A percentile compares a stretch with the other conserved stretches of the same genome.
These are phyloP conservation scores for Ogataea henricii DNA, from an alignment of 805 yeast genomes.

Conservation along the genomic window DNA sequence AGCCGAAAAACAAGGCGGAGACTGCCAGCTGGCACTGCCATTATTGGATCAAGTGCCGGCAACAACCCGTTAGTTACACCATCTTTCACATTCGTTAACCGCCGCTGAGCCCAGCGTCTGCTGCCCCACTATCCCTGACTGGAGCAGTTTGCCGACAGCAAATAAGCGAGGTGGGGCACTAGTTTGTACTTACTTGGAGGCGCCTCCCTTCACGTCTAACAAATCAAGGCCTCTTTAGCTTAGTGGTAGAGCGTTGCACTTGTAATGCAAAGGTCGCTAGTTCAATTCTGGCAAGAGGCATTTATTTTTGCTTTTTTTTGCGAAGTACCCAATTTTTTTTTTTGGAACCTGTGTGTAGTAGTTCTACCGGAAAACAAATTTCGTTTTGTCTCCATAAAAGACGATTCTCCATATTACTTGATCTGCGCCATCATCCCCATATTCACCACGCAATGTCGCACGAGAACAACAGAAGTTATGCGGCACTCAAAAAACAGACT, in stretches of 20 bases:
- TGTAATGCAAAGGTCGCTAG: slow-evolving; percentile 98
- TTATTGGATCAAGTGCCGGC: no score
- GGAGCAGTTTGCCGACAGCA: neutral
- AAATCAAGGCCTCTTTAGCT: slow-evolving; percentile 80
- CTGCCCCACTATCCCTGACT: neutral
- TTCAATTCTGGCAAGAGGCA: slow-evolving; percentile 89
- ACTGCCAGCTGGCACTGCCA: no score
- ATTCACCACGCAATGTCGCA: slow-evolving; percentile 12
- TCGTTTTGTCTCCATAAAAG: no score
- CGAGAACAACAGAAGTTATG: slow-evolving; percentile 13
- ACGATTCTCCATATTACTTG: no score
- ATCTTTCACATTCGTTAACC: no score
- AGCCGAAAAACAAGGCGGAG: neutral
- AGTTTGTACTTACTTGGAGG: neutral
- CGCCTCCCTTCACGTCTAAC: neutral
- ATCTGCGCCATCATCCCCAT: no score
- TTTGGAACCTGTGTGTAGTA: neutral
- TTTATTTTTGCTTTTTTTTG: slow-evolving; percentile 24
- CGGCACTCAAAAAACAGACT: slow-evolving; percentile 16
- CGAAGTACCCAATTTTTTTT: neutral
- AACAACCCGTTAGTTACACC: no score
- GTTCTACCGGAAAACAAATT: no score
- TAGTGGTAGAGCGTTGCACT: slow-evolving; percentile 99
- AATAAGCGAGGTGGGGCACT: slow-evolving; percentile 3
- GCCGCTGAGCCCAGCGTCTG: no score